These are phyloP conservation scores for Amanita subjunquillea DNA, from an alignment of 768 basidiomycete species.

Conservation along the genomic window DNA sequence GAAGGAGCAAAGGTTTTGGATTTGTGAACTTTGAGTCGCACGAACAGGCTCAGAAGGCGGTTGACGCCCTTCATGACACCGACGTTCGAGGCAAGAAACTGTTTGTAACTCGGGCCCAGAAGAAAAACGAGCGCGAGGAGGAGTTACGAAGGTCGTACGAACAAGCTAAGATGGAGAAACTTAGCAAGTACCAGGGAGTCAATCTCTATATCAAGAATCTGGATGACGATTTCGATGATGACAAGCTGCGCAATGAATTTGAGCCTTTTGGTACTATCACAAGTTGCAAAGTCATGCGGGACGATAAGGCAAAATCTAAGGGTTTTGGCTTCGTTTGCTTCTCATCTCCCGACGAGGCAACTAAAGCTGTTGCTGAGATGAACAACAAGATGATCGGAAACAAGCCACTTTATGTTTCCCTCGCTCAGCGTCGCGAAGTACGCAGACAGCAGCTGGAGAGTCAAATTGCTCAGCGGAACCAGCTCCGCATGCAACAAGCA, in stretches of 20 bases:
- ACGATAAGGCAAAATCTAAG: slow-evolving; percentile 87
- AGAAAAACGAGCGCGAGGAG: slow-evolving; percentile 97
- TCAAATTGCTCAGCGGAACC: slow-evolving; percentile 96
- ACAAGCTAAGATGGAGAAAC: slow-evolving; percentile 92
- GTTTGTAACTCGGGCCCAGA: slow-evolving; percentile 94
- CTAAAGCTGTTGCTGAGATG: slow-evolving; percentile 99
- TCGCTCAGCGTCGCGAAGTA: slow-evolving; percentile 96
- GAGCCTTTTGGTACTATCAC: slow-evolving; percentile 96
- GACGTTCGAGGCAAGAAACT: slow-evolving; percentile 84
- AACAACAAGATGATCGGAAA: slow-evolving; percentile 99
- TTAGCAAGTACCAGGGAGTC: slow-evolving; percentile 97
- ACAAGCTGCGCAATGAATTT: slow-evolving; percentile 92
- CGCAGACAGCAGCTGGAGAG: slow-evolving; percentile 97
- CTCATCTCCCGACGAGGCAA: slow-evolving; percentile 96
- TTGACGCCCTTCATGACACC: slow-evolving; percentile 79
- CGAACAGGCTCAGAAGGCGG: slow-evolving; percentile 85
- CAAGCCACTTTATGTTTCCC: slow-evolving; percentile 97
- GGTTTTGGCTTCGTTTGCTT: slow-evolving; percentile 99
- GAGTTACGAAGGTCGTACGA: slow-evolving; percentile 91
- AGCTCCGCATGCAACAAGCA: slow-evolving; percentile 94
- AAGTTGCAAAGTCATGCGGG: slow-evolving; percentile 98
- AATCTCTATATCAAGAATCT: slow-evolving; percentile 99
- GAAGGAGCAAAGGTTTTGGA: slow-evolving; percentile 94
- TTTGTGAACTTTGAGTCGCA: slow-evolving; percentile 96
- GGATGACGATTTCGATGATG: slow-evolving; percentile 96